Evolutionary conservation across 202 grass and related monocot species (phyloP).

Genomic region (Eragrostis tef): DNA sequence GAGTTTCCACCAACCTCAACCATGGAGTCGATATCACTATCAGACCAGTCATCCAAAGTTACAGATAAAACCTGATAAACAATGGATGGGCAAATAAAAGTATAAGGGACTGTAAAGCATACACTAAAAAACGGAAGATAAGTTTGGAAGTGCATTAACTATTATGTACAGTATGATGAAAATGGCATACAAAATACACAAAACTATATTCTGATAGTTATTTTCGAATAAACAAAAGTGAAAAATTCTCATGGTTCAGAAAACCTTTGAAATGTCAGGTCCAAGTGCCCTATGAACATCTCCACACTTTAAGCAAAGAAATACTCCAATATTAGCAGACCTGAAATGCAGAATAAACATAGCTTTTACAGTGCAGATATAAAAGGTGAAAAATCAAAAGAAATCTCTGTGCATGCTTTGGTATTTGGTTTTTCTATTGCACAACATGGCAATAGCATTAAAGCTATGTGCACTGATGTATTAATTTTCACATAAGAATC

Average conservation of each 20-base stretch:
- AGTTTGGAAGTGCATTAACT: conserved; percentile 9
- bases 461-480: not conserved
- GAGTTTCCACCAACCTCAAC: conserved; percentile 97
- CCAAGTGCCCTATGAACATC: conserved; percentile 93
- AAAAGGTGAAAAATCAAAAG: conserved; percentile 28
- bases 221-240: conserved; percentile 18
- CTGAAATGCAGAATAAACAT: conserved; percentile 52
- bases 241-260: conserved; percentile 21
- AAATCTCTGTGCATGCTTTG: conserved; percentile 15
- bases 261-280: conserved; percentile 87
- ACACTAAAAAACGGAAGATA: not conserved
- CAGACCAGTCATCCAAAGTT: conserved; percentile 93
- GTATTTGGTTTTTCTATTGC: conserved; percentile 13
- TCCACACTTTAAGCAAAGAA: conserved; percentile 98
- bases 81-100: conserved; percentile 32
- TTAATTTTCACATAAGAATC: conserved; percentile 23
- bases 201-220: conserved; percentile 6
- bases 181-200: conserved; percentile 6
- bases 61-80: conserved; percentile 78
- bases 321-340: conserved; percentile 92
- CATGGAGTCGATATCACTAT: conserved; percentile 90
- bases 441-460: conserved; percentile 23
- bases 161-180: conserved; percentile 3
- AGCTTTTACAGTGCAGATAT: conserved; percentile 15
- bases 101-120: not conserved